Conservation (phyloP, 192 early-diverging fungal genomes). For the Linnemannia schmuckeri region DNA sequence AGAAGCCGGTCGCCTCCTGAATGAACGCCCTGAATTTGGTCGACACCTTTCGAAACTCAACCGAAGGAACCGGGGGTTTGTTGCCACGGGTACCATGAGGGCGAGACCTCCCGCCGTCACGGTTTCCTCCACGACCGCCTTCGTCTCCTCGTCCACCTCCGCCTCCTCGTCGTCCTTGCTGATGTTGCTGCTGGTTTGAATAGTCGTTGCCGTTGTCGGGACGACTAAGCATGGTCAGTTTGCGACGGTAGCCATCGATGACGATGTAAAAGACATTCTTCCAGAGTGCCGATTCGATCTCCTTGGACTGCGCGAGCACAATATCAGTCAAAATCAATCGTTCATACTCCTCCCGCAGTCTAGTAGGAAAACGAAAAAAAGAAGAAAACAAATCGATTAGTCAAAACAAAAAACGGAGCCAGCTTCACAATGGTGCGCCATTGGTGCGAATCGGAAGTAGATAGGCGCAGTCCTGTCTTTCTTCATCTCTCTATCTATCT, state of each 20-base stretch:
- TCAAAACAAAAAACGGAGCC: not conserved
- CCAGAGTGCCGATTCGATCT: conserved; percentile 62
- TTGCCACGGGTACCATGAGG: conserved; percentile 41
- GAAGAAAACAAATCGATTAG: not conserved
- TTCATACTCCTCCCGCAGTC: conserved; percentile 61
- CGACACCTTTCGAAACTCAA: conserved; percentile 51
- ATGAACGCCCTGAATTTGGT: conserved; percentile 62
- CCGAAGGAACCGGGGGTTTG: conserved; percentile 26
- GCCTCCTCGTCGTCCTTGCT: conserved; percentile 3
- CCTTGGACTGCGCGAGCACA: conserved; percentile 61
- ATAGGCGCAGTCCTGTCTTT: not conserved
- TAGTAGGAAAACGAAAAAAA: conserved; percentile 18
- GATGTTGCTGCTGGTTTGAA: conserved; percentile 14
- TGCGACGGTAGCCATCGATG: conserved; percentile 64
- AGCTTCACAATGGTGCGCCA: not conserved
- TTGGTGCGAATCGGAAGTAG: conserved; percentile 20
- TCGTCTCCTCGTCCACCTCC: conserved; percentile 9
- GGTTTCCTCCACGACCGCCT: conserved; percentile 16
- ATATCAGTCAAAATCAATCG: conserved; percentile 59
- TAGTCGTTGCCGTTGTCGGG: conserved; percentile 20
- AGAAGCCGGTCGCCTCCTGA: conserved; percentile 66
- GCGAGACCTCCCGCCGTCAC: conserved; percentile 26
- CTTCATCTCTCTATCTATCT: not conserved
- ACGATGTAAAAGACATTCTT: conserved; percentile 66
- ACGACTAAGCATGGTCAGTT: conserved; percentile 45